Conservation (phyloP, 441 rosid species). For the Adansonia madagascariensis region DNA sequence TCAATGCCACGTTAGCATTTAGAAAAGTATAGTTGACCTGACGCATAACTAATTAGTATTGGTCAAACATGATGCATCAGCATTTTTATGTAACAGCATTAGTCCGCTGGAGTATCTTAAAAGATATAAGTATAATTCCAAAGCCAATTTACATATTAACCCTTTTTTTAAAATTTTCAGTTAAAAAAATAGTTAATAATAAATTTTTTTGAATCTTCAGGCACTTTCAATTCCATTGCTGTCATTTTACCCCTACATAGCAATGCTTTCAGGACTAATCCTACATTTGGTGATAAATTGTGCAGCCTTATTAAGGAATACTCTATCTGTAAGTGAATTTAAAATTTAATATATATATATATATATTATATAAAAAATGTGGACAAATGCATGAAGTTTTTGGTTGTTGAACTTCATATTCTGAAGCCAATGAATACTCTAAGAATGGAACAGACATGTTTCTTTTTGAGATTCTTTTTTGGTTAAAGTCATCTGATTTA, state of each 20-base stretch:
- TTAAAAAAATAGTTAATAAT: neutral
- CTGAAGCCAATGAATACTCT: neutral
- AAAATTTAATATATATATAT: neutral
- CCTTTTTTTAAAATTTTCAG: neutral
- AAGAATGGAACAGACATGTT: neutral
- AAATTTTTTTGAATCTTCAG: conserved; percentile 37
- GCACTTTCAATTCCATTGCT: conserved; percentile 60
- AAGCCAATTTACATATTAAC: too few relatives aligned
- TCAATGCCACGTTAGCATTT: neutral
- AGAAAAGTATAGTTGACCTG: neutral
- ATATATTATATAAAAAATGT: neutral
- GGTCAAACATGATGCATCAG: neutral
- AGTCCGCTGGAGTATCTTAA: neutral
- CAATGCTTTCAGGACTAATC: conserved; percentile 58
- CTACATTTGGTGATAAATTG: conserved; percentile 52
- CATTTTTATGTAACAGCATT: neutral
- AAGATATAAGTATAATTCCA: too few relatives aligned
- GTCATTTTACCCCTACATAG: conserved; percentile 60
- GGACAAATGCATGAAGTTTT: neutral
- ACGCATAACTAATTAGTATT: neutral
- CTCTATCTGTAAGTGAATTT: conserved; percentile 54
- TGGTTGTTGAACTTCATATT: neutral
- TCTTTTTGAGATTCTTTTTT: neutral
- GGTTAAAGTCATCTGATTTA: neutral
- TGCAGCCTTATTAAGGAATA: conserved; percentile 57